Conservation (phyloP, 345 rosid genomes). For the Bretschneidera sinensis region DNA sequence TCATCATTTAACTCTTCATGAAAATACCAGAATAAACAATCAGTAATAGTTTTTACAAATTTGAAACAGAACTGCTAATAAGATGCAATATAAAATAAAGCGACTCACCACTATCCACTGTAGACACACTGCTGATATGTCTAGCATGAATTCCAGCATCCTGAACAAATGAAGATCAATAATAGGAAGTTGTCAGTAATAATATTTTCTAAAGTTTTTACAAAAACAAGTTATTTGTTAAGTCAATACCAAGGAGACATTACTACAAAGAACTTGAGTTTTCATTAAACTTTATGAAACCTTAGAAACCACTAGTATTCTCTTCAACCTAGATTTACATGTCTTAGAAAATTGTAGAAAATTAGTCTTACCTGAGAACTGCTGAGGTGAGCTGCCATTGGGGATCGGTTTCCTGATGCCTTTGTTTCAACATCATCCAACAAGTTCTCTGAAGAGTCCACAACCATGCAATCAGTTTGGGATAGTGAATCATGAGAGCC, state of each 20-base stretch:
- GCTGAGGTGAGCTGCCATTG: conserved; percentile 41
- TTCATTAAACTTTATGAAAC: too few relatives aligned
- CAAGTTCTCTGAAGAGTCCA: conserved; percentile 43
- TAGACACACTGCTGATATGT: conserved; percentile 83
- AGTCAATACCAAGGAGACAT: not conserved
- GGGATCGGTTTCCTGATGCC: conserved; percentile 32
- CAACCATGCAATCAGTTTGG: conserved; percentile 5
- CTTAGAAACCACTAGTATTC: not conserved
- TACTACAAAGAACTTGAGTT: not conserved
- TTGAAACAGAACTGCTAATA: not conserved
- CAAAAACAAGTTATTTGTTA: too few relatives aligned
- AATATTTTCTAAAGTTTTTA: too few relatives aligned
- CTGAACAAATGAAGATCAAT: conserved; percentile 30
- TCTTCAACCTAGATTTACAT: too few relatives aligned
- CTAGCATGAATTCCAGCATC: conserved; percentile 87
- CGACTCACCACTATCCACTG: conserved; percentile 80
- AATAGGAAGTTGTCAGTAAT: too few relatives aligned
- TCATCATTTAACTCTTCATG: conserved; percentile 75
- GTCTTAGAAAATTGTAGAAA: not conserved
- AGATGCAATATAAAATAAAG: conserved; percentile 4
- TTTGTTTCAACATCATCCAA: conserved; percentile 50
- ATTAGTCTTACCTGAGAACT: conserved; percentile 43
- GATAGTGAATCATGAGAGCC: not conserved
- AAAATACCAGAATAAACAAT: conserved; percentile 10
- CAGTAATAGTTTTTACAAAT: conserved; percentile 3